Conservation (phyloP, 805 yeast species). For the Yamadazyma insecticola region DNA sequence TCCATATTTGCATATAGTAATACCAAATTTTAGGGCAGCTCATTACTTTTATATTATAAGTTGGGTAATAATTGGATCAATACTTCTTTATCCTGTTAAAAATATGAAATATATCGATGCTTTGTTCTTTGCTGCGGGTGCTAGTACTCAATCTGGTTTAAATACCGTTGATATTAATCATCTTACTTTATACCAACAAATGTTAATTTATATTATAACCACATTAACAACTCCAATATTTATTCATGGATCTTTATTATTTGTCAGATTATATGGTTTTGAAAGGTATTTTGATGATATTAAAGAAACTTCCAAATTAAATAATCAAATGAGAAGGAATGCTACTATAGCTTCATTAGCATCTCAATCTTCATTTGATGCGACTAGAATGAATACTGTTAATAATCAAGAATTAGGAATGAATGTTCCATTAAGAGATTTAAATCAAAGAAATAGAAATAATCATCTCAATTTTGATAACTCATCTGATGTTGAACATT, state of each 20-base stretch:
- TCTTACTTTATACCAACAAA: conserved; percentile 73
- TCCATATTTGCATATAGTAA: conserved; percentile 38
- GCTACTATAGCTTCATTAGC: conserved; percentile 59
- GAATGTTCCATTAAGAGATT: too few relatives aligned
- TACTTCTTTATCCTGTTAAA: conserved; percentile 71
- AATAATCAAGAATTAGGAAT: conserved; percentile 30
- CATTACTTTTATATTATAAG: conserved; percentile 69
- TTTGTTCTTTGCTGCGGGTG: conserved; percentile 69
- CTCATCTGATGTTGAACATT: conserved; percentile 23
- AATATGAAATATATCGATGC: conserved; percentile 72
- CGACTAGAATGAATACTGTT: conserved; percentile 3
- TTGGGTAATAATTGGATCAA: conserved; percentile 62
- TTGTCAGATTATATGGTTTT: conserved; percentile 82
- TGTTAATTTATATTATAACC: conserved; percentile 58
- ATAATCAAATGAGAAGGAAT: conserved; percentile 78
- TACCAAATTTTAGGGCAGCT: conserved; percentile 57
- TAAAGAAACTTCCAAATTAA: conserved; percentile 67
- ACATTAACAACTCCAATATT: conserved; percentile 80
- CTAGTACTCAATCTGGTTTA: conserved; percentile 88
- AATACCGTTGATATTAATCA: conserved; percentile 71
- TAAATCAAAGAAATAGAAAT: too few relatives aligned
- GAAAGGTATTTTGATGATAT: conserved; percentile 83
- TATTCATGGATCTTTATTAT: conserved; percentile 74
- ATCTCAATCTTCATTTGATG: conserved; percentile 9
- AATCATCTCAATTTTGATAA: too few relatives aligned